A percentile compares a stretch with the other conserved stretches of the same genome.
Conservation (phyloP, 2,329 filamentous ascomycete species). For the Calonectria fujianensis region DNA sequence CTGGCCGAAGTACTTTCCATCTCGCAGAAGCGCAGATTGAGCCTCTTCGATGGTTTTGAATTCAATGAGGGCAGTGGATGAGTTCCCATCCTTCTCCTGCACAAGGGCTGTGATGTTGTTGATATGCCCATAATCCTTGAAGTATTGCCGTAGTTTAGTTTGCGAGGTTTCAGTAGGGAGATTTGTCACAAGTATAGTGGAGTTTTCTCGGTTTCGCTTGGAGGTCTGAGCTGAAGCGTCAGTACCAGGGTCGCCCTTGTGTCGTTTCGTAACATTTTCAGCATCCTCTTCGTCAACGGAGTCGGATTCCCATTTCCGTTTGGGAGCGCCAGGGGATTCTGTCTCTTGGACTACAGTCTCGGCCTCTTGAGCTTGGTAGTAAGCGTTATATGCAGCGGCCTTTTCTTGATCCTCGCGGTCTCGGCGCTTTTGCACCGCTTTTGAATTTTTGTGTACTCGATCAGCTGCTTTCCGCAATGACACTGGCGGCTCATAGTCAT, state of each 20-base stretch:
- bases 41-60: constrained; percentile 89
- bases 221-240: constrained; percentile 58
- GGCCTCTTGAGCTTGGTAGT: constrained; percentile 58
- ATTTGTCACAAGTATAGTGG: constrained; percentile 87
- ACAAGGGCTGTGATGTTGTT: constrained; percentile 82
- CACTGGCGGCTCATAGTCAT: constrained; percentile 89
- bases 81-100: constrained; percentile 75
- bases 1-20: constrained; percentile 86
- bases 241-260: constrained; percentile 68
- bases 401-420: constrained; percentile 79
- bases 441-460: constrained; percentile 81
- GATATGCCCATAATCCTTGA: constrained; percentile 91
- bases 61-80: constrained; percentile 86
- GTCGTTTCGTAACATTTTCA: constrained; percentile 79
- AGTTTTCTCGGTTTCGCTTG: constrained; percentile 93
- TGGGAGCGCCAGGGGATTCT: constrained; percentile 68
- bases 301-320: constrained; percentile 84
- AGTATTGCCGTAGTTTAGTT: constrained; percentile 88
- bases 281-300: constrained; percentile 63
- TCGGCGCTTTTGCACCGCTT: constrained; percentile 77
- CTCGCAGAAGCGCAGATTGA: constrained; percentile 85
- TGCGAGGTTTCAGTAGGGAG: constrained; percentile 82
- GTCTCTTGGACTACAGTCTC: constrained; percentile 43
- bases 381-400: constrained; percentile 69
- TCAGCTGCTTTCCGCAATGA: constrained; percentile 85